Evolutionary conservation across 768 basidiomycete genomes (phyloP), one percentile per base, ranked within the genome.

Genomic region (Lentinula edodes): DNA sequence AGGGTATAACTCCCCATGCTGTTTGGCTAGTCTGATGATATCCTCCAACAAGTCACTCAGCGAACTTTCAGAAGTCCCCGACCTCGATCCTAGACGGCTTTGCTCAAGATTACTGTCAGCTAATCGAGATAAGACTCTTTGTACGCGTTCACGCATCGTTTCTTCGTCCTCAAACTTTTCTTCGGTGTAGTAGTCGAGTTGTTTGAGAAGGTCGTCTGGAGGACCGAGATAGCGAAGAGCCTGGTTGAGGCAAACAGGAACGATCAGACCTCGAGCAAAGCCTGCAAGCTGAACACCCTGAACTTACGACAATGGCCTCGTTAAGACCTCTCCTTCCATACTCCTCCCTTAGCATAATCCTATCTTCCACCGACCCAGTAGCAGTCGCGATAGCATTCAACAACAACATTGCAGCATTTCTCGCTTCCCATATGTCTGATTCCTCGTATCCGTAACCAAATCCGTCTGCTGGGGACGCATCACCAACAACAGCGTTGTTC

Each of bases 141-240:
- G 78, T 41, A 83, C 77, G 39, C 85, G 81, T 64, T 94, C 87
- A 42, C 86, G 85, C 73, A 91, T 80, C 54, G 95, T 91, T 68
- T 90, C 87, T 70, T 92, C 90, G 69, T 97, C 94, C 67, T 95
- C 93, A 50, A 88, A 90, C 66, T 92, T 91, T 71, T 95, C 93
- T 64, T 96, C 93, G 0, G 84, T 81, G 66, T 94, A 96, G 32
- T 92, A 80, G 63, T 89, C 83, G 6, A 95, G 74, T 66, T 95
- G 94, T 0, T 80, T 89, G n/a, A 90, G 69, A n/a, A 96, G 73
- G 3, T 66, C 70, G n/a, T 89, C 92, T 6, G 92, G 90, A 1
- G 92, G 91, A 66, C 83, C 82, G 42, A 86, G 76, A 66, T 92
- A 92, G 63, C 87, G 82, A 6, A 95, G 76, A 4, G 85, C 83